Evolutionary conservation across 345 rosid species (phyloP).

Genomic region (Heritiera littoralis): DNA sequence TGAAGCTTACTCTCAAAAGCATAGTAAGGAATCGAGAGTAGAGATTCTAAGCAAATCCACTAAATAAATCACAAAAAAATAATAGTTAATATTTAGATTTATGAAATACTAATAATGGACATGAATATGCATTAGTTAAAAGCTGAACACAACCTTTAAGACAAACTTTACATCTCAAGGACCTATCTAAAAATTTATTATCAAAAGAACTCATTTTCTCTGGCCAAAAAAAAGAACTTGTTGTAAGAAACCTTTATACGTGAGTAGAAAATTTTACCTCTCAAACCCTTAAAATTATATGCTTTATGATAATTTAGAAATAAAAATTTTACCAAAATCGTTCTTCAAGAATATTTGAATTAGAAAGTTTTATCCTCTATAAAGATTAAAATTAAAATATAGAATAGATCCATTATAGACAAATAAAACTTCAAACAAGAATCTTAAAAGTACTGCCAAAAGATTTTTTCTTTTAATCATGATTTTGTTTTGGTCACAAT

Average conservation of each 20-base stretch:
- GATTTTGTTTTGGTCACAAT: not conserved
- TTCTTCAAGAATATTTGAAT: not conserved
- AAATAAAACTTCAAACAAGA: not conserved
- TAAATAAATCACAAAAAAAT: slow-evolving; percentile 25
- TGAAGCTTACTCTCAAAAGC: slow-evolving; percentile 49
- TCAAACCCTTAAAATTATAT: not conserved
- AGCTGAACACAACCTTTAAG: not conserved
- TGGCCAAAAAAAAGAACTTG: not conserved
- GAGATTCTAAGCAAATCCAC: slow-evolving; percentile 88
- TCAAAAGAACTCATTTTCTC: not conserved
- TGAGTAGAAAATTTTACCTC: not conserved
- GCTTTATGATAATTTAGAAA: not conserved
- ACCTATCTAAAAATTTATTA: not conserved
- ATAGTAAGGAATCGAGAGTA: slow-evolving; percentile 58
- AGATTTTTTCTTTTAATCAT: not conserved
- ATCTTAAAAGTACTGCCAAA: not conserved
- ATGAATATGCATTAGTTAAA: not conserved
- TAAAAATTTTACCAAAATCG: not conserved
- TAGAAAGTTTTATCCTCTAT: not conserved
- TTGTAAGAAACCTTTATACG: not conserved
- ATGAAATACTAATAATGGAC: not conserved
- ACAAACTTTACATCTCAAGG: not conserved
- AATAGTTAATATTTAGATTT: not conserved
- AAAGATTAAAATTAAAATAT: not conserved
- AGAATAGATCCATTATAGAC: not conserved